phyloP scores from a whole-genome alignment of 148 eudicot species.

The Vaccinium corymbosum region DNA sequence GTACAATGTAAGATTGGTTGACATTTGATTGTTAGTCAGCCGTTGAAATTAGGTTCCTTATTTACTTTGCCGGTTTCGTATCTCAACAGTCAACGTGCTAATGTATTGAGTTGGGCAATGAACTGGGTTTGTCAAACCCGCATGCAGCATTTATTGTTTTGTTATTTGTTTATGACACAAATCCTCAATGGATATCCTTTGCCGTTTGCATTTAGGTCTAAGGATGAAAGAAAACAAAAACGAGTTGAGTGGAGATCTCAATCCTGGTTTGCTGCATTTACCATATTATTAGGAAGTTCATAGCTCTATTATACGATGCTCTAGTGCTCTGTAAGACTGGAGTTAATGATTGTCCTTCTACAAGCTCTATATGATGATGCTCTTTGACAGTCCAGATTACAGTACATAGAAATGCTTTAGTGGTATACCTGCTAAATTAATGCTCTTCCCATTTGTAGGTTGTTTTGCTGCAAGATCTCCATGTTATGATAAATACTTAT shows the following conservation, averaged over 20 bases:
- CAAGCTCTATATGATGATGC: not conserved
- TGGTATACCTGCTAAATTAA: not conserved
- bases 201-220: not conserved
- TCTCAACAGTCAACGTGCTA: not conserved
- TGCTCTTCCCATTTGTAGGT: constrained; percentile 22
- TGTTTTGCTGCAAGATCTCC: constrained; percentile 8
- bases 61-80: not conserved
- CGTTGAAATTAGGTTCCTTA: not conserved
- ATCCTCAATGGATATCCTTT: not conserved
- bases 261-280: not conserved
- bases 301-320: not conserved
- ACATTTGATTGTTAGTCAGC: not conserved
- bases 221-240: not conserved
- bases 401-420: not conserved
- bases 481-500: constrained; percentile 30
- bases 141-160: not conserved
- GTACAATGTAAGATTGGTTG: not conserved
- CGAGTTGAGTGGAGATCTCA: not conserved
- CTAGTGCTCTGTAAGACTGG: not conserved
- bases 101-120: not conserved
- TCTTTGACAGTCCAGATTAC: not conserved
- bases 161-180: not conserved
- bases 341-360: not conserved
- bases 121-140: not conserved
- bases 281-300: not conserved